phyloP scores from a whole-genome alignment of 2,329 filamentous ascomycete species.

The Arthrinium puccinioides region DNA sequence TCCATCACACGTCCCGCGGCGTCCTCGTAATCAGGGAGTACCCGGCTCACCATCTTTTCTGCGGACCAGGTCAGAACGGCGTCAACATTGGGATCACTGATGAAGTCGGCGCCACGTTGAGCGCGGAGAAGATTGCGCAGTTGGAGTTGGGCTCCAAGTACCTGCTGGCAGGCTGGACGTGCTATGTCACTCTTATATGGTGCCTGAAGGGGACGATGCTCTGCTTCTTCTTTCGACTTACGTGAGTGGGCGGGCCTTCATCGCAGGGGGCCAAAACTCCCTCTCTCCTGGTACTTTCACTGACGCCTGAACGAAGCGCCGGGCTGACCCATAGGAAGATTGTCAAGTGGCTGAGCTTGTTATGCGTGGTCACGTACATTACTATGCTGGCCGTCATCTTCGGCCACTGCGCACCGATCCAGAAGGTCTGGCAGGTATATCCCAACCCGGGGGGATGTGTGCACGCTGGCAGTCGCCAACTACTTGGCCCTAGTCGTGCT shows the following conservation, averaged over 20 bases:
- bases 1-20: neutral
- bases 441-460: neutral
- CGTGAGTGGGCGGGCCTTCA: too few species aligned
- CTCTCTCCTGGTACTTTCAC: neutral
- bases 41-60: neutral
- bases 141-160: constrained; percentile 22
- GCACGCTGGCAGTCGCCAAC: constrained; percentile 1
- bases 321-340: neutral
- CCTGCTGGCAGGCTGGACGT: constrained; percentile 27
- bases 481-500: constrained; percentile 1
- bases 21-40: neutral
- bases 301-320: neutral
- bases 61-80: constrained; percentile 24
- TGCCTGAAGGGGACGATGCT: constrained; percentile 33
- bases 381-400: constrained; percentile 2
- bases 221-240: constrained; percentile 34
- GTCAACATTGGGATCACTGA: constrained; percentile 28
- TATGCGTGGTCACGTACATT: constrained; percentile 1
- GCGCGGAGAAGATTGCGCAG: constrained; percentile 17
- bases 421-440: constrained; percentile 1
- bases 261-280: too few species aligned
- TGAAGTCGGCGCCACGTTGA: constrained; percentile 22
- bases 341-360: neutral
- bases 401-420: neutral
- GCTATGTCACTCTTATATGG: constrained; percentile 35